These are phyloP conservation scores for Leishmania arabica DNA, from an alignment of 208 protist species.

Conservation along the genomic window DNA sequence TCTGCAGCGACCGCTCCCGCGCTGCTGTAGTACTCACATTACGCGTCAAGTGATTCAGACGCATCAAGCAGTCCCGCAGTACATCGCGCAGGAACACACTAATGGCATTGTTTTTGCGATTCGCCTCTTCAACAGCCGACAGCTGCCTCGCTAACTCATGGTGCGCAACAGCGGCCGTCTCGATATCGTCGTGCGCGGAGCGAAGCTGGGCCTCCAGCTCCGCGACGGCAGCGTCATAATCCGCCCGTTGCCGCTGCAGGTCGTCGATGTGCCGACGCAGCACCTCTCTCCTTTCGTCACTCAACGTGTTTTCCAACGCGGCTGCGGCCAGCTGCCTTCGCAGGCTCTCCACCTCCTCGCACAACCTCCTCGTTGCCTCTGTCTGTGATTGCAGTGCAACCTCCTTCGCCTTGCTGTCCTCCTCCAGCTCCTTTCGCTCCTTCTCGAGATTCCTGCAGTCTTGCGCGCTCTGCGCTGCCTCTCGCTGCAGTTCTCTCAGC, in stretches of 20 bases:
- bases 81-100: conserved; percentile 48
- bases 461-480: conserved; percentile 13
- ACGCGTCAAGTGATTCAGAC: conserved; percentile 30
- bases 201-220: neutral
- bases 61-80: conserved; percentile 36
- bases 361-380: neutral
- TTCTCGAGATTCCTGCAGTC: conserved; percentile 15
- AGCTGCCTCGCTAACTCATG: conserved; percentile 18
- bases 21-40: neutral
- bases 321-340: neutral
- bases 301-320: neutral
- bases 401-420: neutral
- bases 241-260: neutral
- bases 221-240: neutral
- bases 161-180: neutral
- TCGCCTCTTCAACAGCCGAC: conserved; percentile 12
- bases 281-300: neutral
- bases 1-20: conserved; percentile 10
- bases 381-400: conserved; percentile 1
- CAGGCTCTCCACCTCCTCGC: neutral
- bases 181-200: neutral
- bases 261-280: neutral
- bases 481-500: conserved; percentile 4
- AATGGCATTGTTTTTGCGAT: conserved; percentile 29
- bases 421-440: conserved; percentile 10